phyloP scores from a whole-genome alignment of 305 asterid genomes.

The Fraxinus velutina region DNA sequence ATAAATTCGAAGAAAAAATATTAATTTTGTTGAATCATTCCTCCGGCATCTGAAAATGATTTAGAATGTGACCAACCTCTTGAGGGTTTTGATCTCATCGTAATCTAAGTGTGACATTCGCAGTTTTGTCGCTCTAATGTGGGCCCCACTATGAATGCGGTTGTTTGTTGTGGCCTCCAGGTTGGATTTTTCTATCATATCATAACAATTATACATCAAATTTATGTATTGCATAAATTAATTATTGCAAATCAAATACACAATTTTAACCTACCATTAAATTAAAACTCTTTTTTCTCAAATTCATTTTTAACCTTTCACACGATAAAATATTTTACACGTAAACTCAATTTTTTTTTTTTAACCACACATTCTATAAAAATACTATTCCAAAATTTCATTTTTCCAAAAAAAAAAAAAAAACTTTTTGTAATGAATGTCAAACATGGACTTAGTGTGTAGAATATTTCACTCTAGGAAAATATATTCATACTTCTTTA shows the following conservation, averaged over 20 bases:
- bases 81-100: not conserved
- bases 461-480: not conserved
- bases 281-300: too few species aligned
- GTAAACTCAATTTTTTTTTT: too few species aligned
- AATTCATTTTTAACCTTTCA: too few species aligned
- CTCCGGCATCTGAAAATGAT: not conserved
- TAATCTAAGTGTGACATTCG: not conserved
- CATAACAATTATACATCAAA: not conserved
- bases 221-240: not conserved
- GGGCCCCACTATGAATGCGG: not conserved
- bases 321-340: too few species aligned
- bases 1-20: not conserved
- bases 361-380: not conserved
- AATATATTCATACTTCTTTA: not conserved
- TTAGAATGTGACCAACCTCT: not conserved
- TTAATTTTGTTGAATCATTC: not conserved
- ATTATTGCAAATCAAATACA: not conserved
- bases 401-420: too few species aligned
- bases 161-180: not conserved
- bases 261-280: not conserved
- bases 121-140: not conserved
- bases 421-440: not conserved
- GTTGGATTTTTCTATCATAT: not conserved
- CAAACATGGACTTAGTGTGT: not conserved
- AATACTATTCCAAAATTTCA: not conserved